Base-by-base conservation (phyloP, 306 rosid species). In the Corylus avellana region DNA sequence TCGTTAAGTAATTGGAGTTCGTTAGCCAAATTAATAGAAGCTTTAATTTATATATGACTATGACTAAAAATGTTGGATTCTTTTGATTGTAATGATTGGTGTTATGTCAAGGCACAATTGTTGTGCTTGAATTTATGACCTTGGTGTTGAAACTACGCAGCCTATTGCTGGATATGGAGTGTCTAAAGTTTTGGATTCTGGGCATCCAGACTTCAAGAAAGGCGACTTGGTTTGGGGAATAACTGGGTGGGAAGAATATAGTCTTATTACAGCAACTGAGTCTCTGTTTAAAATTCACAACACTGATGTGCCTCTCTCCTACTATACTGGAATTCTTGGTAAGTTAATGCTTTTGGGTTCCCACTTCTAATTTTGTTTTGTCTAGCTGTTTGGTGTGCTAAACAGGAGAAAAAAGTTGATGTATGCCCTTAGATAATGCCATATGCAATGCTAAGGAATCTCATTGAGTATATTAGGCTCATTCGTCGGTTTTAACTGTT, bases 161-260 rank as follows among this genome's bases (percentile, higher is more conserved):
- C 61, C 25, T 20, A 75, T 73, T 78, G 78, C 50, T 17, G 91
- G 91, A 61, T 85, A 78, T 51, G 92, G 91, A 8, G 88, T 90
- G 11, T 75, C 84, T 8, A 72, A 84, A 78, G 92, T 90, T 10
- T 70, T 90, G 72, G 80, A 74, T 17, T 87, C 94, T 13, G 81
- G 76, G 67, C 68, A 90, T 77, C 84, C 87, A 70, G 75, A 76
- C 64, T 88, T 73, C 75, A 82, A 80, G 74, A 22, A 82, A 29
- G 90, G 91, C 39, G 90, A 88, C 76, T 56, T 86, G 3, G 70
- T 90, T 74, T 78, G 88, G 29, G 91, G 92, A 4, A n/a, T 82
- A 1, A 87, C 90, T 17, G 79, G 80, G 9, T 88, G 94, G 92
- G 91, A 91, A 56, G 87, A 87, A 42, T 91, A 87, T 46, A 88